Conservation (phyloP, 106 monocot species). For the Dendrobium catenatum region DNA sequence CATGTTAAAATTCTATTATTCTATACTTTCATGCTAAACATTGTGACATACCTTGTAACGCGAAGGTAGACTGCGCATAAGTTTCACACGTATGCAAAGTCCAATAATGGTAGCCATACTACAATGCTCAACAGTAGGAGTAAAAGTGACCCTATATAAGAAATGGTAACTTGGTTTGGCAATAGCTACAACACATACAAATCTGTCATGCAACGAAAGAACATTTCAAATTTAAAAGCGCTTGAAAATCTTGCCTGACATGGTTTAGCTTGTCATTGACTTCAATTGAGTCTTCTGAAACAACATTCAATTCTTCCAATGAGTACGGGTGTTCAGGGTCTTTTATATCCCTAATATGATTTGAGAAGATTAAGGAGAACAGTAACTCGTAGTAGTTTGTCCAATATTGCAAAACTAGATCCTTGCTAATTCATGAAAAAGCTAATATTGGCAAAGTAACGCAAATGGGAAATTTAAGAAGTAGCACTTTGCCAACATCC, state of each 20-base stretch:
- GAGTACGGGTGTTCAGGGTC: constrained; percentile 96
- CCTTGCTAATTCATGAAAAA: neutral
- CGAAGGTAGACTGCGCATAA: constrained; percentile 90
- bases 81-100: constrained; percentile 88
- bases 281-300: constrained; percentile 82
- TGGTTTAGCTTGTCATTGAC: constrained; percentile 46
- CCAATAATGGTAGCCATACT: constrained; percentile 97
- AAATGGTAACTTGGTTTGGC: neutral
- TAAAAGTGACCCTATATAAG: constrained; percentile 76
- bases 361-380: constrained; percentile 47
- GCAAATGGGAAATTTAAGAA: neutral
- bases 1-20: constrained; percentile 1
- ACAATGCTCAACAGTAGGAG: constrained; percentile 97
- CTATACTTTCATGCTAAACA: neutral
- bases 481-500: neutral
- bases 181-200: neutral
- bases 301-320: constrained; percentile 87
- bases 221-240: neutral
- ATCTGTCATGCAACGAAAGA: neutral
- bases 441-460: neutral
- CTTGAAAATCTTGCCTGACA: constrained; percentile 50
- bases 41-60: constrained; percentile 68
- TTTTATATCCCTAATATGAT: constrained; percentile 97
- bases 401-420: neutral
- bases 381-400: neutral